A percentile compares a stretch with the other conserved stretches of the same genome.
phyloP scores from a whole-genome alignment of 2,329 filamentous ascomycete species.

The Rhynchosporium graminicola region DNA sequence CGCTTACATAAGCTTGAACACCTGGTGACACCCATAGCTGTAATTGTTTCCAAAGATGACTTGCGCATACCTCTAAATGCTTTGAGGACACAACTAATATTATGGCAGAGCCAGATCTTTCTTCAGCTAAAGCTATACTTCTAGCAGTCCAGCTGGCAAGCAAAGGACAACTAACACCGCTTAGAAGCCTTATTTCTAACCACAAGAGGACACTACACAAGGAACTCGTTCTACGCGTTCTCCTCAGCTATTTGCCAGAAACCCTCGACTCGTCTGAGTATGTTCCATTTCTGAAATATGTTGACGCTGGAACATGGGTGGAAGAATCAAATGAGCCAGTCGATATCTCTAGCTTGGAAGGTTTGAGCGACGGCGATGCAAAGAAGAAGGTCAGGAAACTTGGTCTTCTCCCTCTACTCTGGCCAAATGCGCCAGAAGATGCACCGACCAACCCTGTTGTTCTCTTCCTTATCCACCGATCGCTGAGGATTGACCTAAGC shows the following conservation, averaged over 20 bases:
- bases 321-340: constrained; percentile 47
- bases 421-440: constrained; percentile 50
- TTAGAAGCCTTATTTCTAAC: constrained; percentile 60
- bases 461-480: constrained; percentile 67
- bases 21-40: not conserved
- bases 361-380: constrained; percentile 63
- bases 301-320: constrained; percentile 41
- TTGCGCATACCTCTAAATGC: constrained; percentile 20
- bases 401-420: constrained; percentile 58
- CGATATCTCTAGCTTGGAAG: constrained; percentile 57
- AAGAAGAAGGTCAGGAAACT: constrained; percentile 65
- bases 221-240: constrained; percentile 68
- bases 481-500: constrained; percentile 68
- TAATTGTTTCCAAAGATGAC: constrained; percentile 15
- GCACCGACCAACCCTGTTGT: constrained; percentile 56
- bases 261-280: constrained; percentile 64
- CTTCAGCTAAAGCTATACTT: constrained; percentile 68
- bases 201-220: constrained; percentile 60
- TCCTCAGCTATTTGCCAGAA: constrained; percentile 78
- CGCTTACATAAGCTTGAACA: constrained; percentile 24
- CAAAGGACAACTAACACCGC: constrained; percentile 62
- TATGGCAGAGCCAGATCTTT: constrained; percentile 48
- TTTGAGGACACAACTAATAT: constrained; percentile 23
- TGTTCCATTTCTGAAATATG: constrained; percentile 58
- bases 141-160: constrained; percentile 71